These are phyloP conservation scores for Dactylellina leptospora DNA, from an alignment of 2,329 filamentous ascomycete species.

Conservation along the genomic window DNA sequence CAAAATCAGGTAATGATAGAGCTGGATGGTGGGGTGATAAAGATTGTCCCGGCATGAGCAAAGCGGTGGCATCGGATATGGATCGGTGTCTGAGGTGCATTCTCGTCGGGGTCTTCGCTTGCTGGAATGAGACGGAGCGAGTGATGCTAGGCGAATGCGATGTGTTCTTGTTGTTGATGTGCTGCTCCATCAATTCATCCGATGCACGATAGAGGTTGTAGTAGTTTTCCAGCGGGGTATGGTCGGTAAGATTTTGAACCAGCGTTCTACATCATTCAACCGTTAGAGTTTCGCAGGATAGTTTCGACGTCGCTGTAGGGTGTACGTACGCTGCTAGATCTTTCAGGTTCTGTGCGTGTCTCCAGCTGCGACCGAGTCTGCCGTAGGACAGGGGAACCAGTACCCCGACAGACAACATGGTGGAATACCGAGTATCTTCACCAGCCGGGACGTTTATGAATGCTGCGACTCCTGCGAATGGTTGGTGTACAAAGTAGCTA, in stretches of 20 bases:
- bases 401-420: slow-evolving; percentile 90
- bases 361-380: slow-evolving; percentile 85
- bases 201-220: slow-evolving; percentile 71
- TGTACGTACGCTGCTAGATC: slow-evolving; percentile 72
- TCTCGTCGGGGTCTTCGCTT: slow-evolving; percentile 58
- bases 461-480: slow-evolving; percentile 83
- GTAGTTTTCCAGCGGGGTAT: slow-evolving; percentile 75
- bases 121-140: slow-evolving; percentile 51
- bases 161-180: slow-evolving; percentile 40
- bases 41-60: slow-evolving; percentile 70
- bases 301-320: not conserved
- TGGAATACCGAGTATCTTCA: slow-evolving; percentile 81
- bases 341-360: slow-evolving; percentile 80
- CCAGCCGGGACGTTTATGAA: slow-evolving; percentile 85
- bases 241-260: slow-evolving; percentile 72
- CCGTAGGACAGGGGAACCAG: slow-evolving; percentile 87
- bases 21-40: slow-evolving; percentile 85
- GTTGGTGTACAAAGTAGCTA: slow-evolving; percentile 84
- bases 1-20: slow-evolving; percentile 77
- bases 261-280: slow-evolving; percentile 64
- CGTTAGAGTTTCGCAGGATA: not conserved
- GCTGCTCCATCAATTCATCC: slow-evolving; percentile 57
- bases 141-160: slow-evolving; percentile 36
- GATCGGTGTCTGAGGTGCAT: slow-evolving; percentile 69
- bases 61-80: slow-evolving; percentile 69